Base-by-base conservation (phyloP, 2,329 filamentous ascomycete species). In the Beauveria medogensis region DNA sequence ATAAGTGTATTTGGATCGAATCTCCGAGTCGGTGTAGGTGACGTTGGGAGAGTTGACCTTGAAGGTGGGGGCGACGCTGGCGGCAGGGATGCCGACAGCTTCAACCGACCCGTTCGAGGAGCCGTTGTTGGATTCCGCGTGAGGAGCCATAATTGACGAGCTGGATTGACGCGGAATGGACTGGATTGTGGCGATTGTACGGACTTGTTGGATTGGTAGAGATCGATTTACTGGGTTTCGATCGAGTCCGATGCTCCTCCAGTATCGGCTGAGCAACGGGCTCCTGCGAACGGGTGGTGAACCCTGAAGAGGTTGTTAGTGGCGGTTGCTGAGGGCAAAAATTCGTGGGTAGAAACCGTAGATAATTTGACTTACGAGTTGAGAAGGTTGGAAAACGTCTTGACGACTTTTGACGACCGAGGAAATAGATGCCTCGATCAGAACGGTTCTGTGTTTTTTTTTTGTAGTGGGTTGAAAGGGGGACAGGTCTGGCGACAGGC, bases 301-400 rank as follows among this genome's bases (percentile, higher is more conserved):
- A 87, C 84, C 76, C 92, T 96, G 75, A 47, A 63, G 61, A 51
- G 40, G 40, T 57, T 41, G 37, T 50, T 22, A 34, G 43, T 47
- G 14, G 10, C 40, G 16, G 20, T 40, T 2, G 7, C 24, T 37
- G 30, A 14, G 26, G 41, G n/a, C 1, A 12, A 10, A 10, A 34
- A 6, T 24, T 7, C 18, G 24, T 37, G 12, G 3, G 10, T 14
- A 9, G 20, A 26, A n/a, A 12, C 2, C 26, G 20, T 14, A 26
- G 1, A 28, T n/a, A 14, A 7, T 12, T 47, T 3, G 20, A 73
- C 91, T 76, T 84, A 96, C 92, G 92, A 96, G 85, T 94, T 94
- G 70, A 97, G 88, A 71, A 95, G 89, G 81, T 96, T 97, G 83
- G 92, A 93, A 88, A 96, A 97, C 92, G 91, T 96, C 80, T 90